Base-by-base conservation (phyloP, 371 early-diverging fungal genomes). In the Lichtheimia corymbifera region DNA sequence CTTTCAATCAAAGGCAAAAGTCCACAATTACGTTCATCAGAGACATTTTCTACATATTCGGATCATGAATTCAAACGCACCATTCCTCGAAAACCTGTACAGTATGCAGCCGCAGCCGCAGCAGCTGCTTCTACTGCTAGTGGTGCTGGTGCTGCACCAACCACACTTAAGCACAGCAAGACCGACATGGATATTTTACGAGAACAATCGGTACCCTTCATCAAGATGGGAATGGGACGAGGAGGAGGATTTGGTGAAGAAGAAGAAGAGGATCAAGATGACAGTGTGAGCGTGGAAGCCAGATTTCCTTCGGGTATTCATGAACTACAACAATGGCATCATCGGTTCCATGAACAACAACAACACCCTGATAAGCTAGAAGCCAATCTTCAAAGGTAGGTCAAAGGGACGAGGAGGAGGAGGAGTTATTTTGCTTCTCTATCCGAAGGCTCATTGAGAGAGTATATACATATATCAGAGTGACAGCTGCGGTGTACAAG, bases 331-430 rank as follows among this genome's bases (percentile, higher is more conserved):
- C 30, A 53, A 55, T 60, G 60, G 55, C 60, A 58, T n/a, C 42
- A 59, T 20, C 50, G 59, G 35, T 47, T 45, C 15, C 58, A 58
- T 24, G 50, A 58, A 18, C 58, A 58, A 20, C 58, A 58, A 24
- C 58, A 58, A 35, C 27, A 62, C 40, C 54, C 53, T 14, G 66
- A 64, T 12, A 73, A 73, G 42, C 54, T 73, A 3, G 63, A 60
- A 12, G 61, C 53, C 9, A 67, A 64, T 45, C 25, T 76, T 5
- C 63, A 67, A 42, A 68, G 73, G 76, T 76, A 73, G 35, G 13
- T 24, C 2, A 6, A 24, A 22, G 2, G 22, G 22, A 22, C 22
- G n/a, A n/a, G n/a, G n/a, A n/a, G n/a, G n/a, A n/a, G n/a, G n/a
- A n/a, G n/a, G n/a, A n/a, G n/a, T n/a, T n/a, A n/a, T n/a, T n/a